Evolutionary conservation across 768 basidiomycete genomes (phyloP).

Genomic region (Phylloporus sp.): DNA sequence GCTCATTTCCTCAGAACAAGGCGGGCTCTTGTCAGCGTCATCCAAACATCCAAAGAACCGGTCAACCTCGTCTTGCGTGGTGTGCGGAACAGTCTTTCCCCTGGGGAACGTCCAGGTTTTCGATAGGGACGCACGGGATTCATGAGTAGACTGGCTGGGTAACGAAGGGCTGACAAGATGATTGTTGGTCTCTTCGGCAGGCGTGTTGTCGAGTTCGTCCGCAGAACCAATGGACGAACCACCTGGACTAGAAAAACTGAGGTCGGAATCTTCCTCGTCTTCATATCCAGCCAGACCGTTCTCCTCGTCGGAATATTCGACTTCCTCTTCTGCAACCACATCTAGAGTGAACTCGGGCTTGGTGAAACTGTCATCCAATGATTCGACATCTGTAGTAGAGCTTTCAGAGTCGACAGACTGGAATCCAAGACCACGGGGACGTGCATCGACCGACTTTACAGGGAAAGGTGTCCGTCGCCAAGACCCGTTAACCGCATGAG

Average conservation of each 20-base stretch:
- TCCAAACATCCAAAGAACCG: conserved; percentile 71
- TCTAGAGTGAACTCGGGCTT: conserved; percentile 47
- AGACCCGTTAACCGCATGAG: conserved; percentile 12
- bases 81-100: conserved; percentile 21
- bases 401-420: conserved; percentile 61
- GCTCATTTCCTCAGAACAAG: conserved; percentile 44
- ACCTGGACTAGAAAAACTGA: conserved; percentile 37
- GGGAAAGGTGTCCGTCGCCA: conserved; percentile 16
- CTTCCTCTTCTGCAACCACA: conserved; percentile 53
- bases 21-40: conserved; percentile 49
- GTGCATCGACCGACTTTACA: conserved; percentile 22
- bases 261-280: conserved; percentile 59
- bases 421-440: conserved; percentile 46
- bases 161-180: conserved; percentile 1
- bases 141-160: conserved; percentile 25
- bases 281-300: conserved; percentile 62
- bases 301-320: conserved; percentile 40
- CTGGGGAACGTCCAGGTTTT: conserved; percentile 67
- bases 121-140: conserved; percentile 44
- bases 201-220: conserved; percentile 37
- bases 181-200: conserved; percentile 8
- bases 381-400: conserved; percentile 68
- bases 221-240: conserved; percentile 54
- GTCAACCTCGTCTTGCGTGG: conserved; percentile 47
- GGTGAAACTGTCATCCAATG: conserved; percentile 38